Conservation (phyloP, 257 asterid genomes). For the Capsicum baccatum region DNA sequence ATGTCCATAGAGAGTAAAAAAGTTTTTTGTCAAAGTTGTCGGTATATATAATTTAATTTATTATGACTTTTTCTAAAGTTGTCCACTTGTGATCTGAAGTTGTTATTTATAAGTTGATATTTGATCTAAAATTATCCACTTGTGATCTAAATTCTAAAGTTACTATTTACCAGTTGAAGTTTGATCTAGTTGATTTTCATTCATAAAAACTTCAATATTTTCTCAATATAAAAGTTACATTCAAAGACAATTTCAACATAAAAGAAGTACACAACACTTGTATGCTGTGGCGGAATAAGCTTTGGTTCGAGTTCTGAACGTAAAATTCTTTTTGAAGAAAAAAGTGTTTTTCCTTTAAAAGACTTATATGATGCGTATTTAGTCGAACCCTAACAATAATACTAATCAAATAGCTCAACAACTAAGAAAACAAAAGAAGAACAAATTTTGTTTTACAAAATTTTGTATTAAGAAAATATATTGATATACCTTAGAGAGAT, state of each 20-base stretch:
- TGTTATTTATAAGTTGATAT: not conserved
- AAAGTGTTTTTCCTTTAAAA: not conserved
- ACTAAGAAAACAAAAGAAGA: not conserved
- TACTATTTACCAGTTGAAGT: too few species aligned
- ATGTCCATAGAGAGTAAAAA: not conserved
- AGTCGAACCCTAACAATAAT: not conserved
- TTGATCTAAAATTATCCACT: not conserved
- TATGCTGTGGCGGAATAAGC: too few species aligned
- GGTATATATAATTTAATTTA: not conserved
- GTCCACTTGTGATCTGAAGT: not conserved
- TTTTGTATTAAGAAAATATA: not conserved
- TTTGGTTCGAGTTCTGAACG: not conserved
- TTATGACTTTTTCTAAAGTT: not conserved
- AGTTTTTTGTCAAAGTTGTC: not conserved
- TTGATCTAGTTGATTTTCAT: not conserved
- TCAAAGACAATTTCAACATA: not conserved
- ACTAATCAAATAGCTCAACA: not conserved
- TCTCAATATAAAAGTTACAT: not conserved
- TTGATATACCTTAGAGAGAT: conserved; percentile 28
- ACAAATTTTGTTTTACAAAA: not conserved
- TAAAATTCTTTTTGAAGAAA: not conserved
- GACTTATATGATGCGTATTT: not conserved
- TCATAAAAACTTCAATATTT: not conserved
- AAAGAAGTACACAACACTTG: not conserved
- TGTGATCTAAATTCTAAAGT: too few species aligned